Evolutionary conservation across 1,284 basidiomycete genomes (phyloP).

Genomic region (Ustilago cynodontis): DNA sequence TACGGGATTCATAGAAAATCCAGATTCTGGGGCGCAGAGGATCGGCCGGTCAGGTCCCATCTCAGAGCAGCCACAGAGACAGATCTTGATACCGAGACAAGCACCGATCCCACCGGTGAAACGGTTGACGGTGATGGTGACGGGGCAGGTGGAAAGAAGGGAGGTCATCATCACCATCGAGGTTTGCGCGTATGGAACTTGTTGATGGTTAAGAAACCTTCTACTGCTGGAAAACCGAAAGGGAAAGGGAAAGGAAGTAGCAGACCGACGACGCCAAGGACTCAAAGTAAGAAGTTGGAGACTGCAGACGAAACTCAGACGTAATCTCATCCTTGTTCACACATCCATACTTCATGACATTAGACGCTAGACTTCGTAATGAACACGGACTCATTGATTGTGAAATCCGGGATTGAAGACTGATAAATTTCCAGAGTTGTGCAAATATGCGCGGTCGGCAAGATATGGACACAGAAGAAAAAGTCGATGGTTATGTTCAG

Average conservation of each 20-base stretch:
- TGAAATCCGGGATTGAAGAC: not conserved
- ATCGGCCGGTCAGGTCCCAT: slow-evolving; percentile 24
- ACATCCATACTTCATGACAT: not conserved
- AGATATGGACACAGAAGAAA: slow-evolving; percentile 1
- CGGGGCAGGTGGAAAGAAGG: not conserved
- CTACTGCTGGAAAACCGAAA: not conserved
- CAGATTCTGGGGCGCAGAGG: slow-evolving; percentile 41
- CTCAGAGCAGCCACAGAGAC: slow-evolving; percentile 10
- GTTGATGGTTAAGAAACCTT: slow-evolving; percentile 35
- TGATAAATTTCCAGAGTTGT: not conserved
- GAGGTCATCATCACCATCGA: slow-evolving; percentile 28
- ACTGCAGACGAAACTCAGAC: not conserved
- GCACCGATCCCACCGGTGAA: slow-evolving; percentile 17
- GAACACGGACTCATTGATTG: not conserved
- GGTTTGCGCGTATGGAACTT: slow-evolving; percentile 40
- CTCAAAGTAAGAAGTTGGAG: not conserved
- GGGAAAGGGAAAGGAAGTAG: slow-evolving; percentile 5
- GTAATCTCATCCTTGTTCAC: not conserved
- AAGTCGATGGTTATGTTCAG: not conserved
- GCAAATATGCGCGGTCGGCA: not conserved
- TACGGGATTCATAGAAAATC: slow-evolving; percentile 35
- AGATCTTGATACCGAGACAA: slow-evolving; percentile 9
- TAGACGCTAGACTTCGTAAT: not conserved
- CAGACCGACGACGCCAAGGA: not conserved
- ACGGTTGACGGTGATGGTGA: slow-evolving; percentile 2